phyloP scores from a whole-genome alignment of 306 rosid species.

The Prunus mongolica region DNA sequence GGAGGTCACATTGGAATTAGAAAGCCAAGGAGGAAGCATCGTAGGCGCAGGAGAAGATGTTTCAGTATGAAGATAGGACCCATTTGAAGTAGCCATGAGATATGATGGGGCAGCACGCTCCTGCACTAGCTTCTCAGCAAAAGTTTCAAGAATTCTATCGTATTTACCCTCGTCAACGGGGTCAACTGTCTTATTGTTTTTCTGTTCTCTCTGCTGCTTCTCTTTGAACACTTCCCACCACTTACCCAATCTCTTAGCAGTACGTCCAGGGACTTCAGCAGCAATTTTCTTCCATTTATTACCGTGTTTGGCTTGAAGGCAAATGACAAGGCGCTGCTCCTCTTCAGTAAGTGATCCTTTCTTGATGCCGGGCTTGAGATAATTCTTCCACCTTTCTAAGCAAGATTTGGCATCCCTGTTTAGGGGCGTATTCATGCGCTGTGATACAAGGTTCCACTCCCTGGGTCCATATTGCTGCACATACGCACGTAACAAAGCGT shows the following conservation, averaged over 20 bases:
- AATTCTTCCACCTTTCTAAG: constrained; percentile 89
- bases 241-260: constrained; percentile 86
- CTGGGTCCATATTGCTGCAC: constrained; percentile 86
- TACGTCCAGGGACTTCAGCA: constrained; percentile 76
- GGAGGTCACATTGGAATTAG: constrained; percentile 49
- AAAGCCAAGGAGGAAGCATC: constrained; percentile 89
- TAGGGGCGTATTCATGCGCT: constrained; percentile 73
- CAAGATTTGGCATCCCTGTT: constrained; percentile 79
- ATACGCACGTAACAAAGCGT: constrained; percentile 68
- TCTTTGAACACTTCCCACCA: constrained; percentile 95
- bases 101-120: constrained; percentile 44
- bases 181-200: constrained; percentile 37
- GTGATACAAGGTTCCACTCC: constrained; percentile 89
- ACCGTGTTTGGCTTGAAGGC: constrained; percentile 74
- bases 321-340: constrained; percentile 73
- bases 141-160: constrained; percentile 68
- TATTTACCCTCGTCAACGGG: constrained; percentile 67
- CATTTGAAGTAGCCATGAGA: constrained; percentile 77
- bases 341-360: constrained; percentile 81
- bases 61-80: constrained; percentile 59
- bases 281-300: constrained; percentile 91
- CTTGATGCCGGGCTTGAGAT: constrained; percentile 81
- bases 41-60: constrained; percentile 47
- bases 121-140: constrained; percentile 66
- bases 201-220: constrained; percentile 74